Evolutionary conservation across 2,329 filamentous ascomycete species (phyloP).

Genomic region (Penicillium expansum): DNA sequence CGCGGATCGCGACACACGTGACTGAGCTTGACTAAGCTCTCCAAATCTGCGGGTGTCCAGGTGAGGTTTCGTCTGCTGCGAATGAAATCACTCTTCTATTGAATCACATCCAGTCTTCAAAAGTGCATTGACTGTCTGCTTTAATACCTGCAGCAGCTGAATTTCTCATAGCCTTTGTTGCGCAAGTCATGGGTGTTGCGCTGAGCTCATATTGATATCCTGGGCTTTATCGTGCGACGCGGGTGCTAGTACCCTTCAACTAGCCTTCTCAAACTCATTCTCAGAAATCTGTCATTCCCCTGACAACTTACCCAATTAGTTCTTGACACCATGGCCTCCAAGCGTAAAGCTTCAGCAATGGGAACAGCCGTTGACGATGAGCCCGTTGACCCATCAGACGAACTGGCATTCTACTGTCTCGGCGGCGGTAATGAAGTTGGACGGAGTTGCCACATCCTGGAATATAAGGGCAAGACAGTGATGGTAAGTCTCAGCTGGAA

Average conservation of each 20-base stretch:
- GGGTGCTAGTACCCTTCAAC: constrained; percentile 5
- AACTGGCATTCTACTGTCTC: constrained; percentile 89
- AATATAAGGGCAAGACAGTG: constrained; percentile 98
- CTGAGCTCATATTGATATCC: constrained; percentile 3
- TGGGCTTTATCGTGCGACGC: constrained; percentile 1
- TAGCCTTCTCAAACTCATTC: neutral
- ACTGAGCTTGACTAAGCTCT: constrained; percentile 13
- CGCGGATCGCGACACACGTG: constrained; percentile 23
- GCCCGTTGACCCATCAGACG: constrained; percentile 86
- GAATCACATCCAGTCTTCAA: neutral
- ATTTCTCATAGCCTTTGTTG: neutral
- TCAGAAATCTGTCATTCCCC: neutral
- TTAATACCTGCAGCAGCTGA: neutral
- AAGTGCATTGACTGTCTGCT: neutral
- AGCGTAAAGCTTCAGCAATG: constrained; percentile 81
- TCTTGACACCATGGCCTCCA: constrained; percentile 70
- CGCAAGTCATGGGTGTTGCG: constrained; percentile 10
- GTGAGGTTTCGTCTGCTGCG: neutral
- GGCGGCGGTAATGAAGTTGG: constrained; percentile 97
- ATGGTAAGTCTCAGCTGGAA: constrained; percentile 64
- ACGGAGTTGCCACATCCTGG: constrained; percentile 93
- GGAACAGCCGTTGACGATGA: constrained; percentile 67
- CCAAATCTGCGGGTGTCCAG: neutral
- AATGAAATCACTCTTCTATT: neutral
- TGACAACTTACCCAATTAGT: neutral